Conservation (phyloP, 148 eudicot genomes). For the Dysphania ambrosioides region DNA sequence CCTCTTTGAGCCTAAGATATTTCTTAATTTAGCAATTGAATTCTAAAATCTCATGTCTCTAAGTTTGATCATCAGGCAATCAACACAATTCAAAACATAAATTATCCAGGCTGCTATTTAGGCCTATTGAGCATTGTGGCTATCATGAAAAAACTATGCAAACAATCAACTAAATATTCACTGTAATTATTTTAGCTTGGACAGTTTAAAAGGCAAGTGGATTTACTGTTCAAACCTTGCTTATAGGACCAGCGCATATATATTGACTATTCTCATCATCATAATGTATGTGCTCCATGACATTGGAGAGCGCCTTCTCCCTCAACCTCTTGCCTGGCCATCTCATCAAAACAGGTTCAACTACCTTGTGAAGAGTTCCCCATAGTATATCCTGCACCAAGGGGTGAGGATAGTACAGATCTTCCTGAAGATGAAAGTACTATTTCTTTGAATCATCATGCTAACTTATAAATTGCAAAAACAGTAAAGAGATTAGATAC, state of each 20-base stretch:
- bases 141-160: too few relatives aligned
- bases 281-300: conserved; percentile 91
- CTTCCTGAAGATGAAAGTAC: conserved; percentile 16
- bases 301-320: conserved; percentile 62
- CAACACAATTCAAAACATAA: too few relatives aligned
- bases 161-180: too few relatives aligned
- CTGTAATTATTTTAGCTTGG: neutral
- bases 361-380: conserved; percentile 68
- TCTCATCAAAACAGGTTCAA: conserved; percentile 67
- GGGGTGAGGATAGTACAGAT: too few relatives aligned
- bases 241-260: conserved; percentile 88
- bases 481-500: too few relatives aligned
- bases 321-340: too few relatives aligned
- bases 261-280: conserved; percentile 95
- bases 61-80: too few relatives aligned
- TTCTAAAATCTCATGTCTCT: too few relatives aligned
- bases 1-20: too few relatives aligned
- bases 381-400: conserved; percentile 86
- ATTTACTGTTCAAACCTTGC: conserved; percentile 50
- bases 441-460: neutral
- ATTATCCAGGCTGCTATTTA: too few relatives aligned
- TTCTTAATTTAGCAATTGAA: too few relatives aligned
- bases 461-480: neutral
- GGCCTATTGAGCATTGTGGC: too few relatives aligned
- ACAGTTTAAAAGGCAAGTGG: neutral